phyloP scores from a whole-genome alignment of 2,329 filamentous ascomycete species.

The Paraphaeosphaeria minitans region DNA sequence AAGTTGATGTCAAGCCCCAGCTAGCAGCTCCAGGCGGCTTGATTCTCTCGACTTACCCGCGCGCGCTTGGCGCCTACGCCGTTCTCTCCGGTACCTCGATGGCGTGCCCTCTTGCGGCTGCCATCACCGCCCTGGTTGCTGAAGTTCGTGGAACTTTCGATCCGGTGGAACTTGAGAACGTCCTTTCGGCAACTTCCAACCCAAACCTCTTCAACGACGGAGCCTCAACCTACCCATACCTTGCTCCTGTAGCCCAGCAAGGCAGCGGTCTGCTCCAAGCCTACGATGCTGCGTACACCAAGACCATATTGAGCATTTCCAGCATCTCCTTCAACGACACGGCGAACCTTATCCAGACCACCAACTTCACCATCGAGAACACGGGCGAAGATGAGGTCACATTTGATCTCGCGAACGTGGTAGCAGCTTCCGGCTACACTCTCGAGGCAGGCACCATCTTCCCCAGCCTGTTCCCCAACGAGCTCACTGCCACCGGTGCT shows the following conservation, averaged over 20 bases:
- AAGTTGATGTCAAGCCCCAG: conserved; percentile 62
- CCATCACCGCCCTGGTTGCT: conserved; percentile 17
- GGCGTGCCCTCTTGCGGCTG: conserved; percentile 39
- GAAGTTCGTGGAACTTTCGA: conserved; percentile 16
- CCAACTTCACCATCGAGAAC: conserved; percentile 25
- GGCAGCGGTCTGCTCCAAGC: conserved; percentile 20
- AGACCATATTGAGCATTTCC: conserved; percentile 11
- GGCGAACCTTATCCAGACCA: conserved; percentile 21
- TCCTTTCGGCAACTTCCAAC: conserved; percentile 19
- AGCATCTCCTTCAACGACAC: conserved; percentile 23
- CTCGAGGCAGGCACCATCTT: conserved; percentile 18
- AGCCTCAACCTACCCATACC: conserved; percentile 4
- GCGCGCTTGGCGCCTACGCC: conserved; percentile 53
- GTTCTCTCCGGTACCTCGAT: conserved; percentile 64
- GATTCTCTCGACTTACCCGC: conserved; percentile 62
- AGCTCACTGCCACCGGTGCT: conserved; percentile 12
- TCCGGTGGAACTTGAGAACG: conserved; percentile 9
- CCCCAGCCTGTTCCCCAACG: conserved; percentile 16
- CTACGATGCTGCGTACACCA: conserved; percentile 18
- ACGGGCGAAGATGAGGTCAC: conserved; percentile 13
- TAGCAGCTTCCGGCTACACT: conserved; percentile 15
- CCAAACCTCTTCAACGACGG: conserved; percentile 17
- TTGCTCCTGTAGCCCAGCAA: conserved; percentile 22
- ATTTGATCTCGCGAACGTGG: conserved; percentile 10
- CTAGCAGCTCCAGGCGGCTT: conserved; percentile 61